Conservation (phyloP, 768 basidiomycete genomes). For the Leccinum fibrillosum region DNA sequence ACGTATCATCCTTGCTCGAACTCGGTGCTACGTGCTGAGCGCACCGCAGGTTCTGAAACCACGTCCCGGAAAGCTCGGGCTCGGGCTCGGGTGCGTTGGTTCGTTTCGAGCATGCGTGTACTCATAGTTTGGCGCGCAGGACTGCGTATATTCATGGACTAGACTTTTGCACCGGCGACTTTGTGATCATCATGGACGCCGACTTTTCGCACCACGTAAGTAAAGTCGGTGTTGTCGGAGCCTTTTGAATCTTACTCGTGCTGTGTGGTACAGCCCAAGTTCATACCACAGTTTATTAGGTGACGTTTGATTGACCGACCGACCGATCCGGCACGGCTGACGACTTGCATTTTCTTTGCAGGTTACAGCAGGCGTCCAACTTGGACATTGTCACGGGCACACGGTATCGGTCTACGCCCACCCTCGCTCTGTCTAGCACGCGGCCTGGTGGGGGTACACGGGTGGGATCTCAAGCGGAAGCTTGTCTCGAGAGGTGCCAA, state of each 20-base stretch:
- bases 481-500: slow-evolving; percentile 87
- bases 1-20: slow-evolving; percentile 23
- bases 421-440: slow-evolving; percentile 52
- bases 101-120: neutral
- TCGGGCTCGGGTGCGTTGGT: slow-evolving; percentile 57
- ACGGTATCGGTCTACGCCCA: slow-evolving; percentile 67
- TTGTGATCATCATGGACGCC: slow-evolving; percentile 96
- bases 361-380: slow-evolving; percentile 78
- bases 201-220: slow-evolving; percentile 94
- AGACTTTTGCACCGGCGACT: slow-evolving; percentile 86
- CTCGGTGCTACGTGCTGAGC: slow-evolving; percentile 1
- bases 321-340: slow-evolving; percentile 1
- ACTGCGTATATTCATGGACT: slow-evolving; percentile 93
- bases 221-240: neutral
- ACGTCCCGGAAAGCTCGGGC: slow-evolving; percentile 85
- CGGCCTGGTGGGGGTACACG: slow-evolving; percentile 81
- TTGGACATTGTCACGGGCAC: slow-evolving; percentile 94
- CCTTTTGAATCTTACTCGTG: slow-evolving; percentile 4
- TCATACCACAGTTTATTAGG: slow-evolving; percentile 91
- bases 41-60: slow-evolving; percentile 69
- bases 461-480: slow-evolving; percentile 91
- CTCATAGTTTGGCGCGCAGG: slow-evolving; percentile 36
- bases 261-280: slow-evolving; percentile 68
- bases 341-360: slow-evolving; percentile 21
- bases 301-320: slow-evolving; percentile 24